Evolutionary conservation across 2,329 filamentous ascomycete genomes (phyloP), one percentile per base, ranked within the genome.

Genomic region (Aureobasidium lini): DNA sequence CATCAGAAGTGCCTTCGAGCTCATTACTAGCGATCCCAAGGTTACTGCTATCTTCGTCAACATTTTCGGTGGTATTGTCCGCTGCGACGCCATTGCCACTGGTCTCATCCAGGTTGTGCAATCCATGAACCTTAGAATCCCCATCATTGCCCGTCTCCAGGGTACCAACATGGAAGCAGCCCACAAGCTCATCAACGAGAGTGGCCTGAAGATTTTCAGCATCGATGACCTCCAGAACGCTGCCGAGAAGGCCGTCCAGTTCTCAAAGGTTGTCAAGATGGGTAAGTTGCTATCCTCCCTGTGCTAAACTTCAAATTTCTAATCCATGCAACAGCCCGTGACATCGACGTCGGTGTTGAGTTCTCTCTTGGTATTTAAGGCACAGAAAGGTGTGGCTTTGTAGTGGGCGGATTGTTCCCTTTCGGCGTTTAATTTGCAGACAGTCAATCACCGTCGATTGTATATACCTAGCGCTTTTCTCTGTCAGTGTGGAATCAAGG

Each of bases 31-130:
- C 77, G 94, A 99, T 77, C 86, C 91, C 72, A 97, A 97, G 84
- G 94, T 99, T 66, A 93, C 92, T 54, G 94, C 94, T 71, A 94
- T 99, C 80, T 99, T 99, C 69, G 94, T 99, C 81, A 99, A 99
- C 85, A 99, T 99, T 77, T 99, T 99, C 73, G 94, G 94, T 74
- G 94, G 94, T 79, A 99, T 99, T 69, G 94, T 99, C 68, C 86
- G 94, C 71, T 99, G 94, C 75, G 94, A 99, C 75, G 91, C 90
- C 71, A 99, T 99, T 73, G 94, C 94, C 66, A 88, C 92, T 77
- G 94, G 94, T 72, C 83, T 99, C 69, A 95, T 99, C 80, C 87
- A 90, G 74, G 95, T 96, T 60, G 94, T 94, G 63, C 84, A 96
- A 80, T 85, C 85, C 71, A 92, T 99, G 83, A 92, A 96, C 81